Evolutionary conservation across 768 basidiomycete genomes (phyloP).

Genomic region (Hortiboletus flavorubellus): DNA sequence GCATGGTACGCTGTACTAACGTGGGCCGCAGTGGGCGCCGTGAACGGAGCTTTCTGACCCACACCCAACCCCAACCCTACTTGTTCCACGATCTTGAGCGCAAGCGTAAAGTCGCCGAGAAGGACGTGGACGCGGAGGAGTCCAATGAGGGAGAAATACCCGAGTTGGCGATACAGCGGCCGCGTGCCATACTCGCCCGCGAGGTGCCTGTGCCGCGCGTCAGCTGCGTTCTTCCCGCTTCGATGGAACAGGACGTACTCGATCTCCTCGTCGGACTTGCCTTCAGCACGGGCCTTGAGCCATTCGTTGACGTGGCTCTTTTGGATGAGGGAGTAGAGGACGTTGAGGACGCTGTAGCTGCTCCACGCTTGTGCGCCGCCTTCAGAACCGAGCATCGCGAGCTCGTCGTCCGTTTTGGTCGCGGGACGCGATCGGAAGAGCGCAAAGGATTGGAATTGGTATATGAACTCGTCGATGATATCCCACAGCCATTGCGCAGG

Average conservation of each 20-base stretch:
- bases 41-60: constrained; percentile 89
- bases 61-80: constrained; percentile 91
- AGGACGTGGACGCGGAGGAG: constrained; percentile 94
- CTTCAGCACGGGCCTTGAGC: constrained; percentile 75
- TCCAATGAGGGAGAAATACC: constrained; percentile 96
- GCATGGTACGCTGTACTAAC: constrained; percentile 95
- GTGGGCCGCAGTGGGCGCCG: constrained; percentile 94
- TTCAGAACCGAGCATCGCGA: constrained; percentile 74
- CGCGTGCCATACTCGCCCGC: constrained; percentile 89
- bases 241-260: constrained; percentile 49
- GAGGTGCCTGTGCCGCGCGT: constrained; percentile 54
- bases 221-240: neutral
- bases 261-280: constrained; percentile 79
- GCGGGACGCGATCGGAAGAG: constrained; percentile 86
- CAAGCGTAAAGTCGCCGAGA: constrained; percentile 93
- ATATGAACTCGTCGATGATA: constrained; percentile 96
- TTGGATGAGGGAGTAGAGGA: constrained; percentile 97
- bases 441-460: constrained; percentile 96
- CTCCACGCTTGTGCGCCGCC: constrained; percentile 87
- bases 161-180: constrained; percentile 90
- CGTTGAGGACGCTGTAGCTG: constrained; percentile 97
- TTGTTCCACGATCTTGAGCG: constrained; percentile 91
- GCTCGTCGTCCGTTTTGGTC: constrained; percentile 86
- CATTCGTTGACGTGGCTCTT: constrained; percentile 95
- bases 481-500: constrained; percentile 99